These are phyloP conservation scores for Tulasnella sp. DNA, from an alignment of 768 basidiomycete genomes.

Conservation along the genomic window DNA sequence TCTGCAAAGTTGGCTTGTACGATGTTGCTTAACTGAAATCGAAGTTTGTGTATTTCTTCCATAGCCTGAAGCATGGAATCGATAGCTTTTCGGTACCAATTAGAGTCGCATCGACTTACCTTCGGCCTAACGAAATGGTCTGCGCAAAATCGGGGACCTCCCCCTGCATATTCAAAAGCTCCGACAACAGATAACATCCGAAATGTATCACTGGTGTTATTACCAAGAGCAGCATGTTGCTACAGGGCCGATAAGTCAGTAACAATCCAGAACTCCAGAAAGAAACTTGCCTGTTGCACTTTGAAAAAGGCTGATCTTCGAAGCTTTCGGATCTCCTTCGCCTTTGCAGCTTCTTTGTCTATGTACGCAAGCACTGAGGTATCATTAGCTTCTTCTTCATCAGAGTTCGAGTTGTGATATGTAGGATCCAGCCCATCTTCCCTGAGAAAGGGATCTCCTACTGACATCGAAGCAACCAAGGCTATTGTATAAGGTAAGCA, in stretches of 20 bases:
- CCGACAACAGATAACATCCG: conserved; percentile 86
- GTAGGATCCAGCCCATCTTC: conserved; percentile 39
- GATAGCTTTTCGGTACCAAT: conserved; percentile 2
- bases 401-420: conserved; percentile 32
- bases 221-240: conserved; percentile 70
- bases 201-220: conserved; percentile 72
- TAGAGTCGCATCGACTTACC: conserved; percentile 31
- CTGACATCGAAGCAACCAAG: conserved; percentile 80
- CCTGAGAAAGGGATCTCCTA: conserved; percentile 90
- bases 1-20: conserved; percentile 66
- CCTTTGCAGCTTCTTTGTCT: conserved; percentile 34
- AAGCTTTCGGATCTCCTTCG: conserved; percentile 44
- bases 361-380: conserved; percentile 34
- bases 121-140: conserved; percentile 85
- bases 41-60: conserved; percentile 96
- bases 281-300: conserved; percentile 51
- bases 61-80: conserved; percentile 50
- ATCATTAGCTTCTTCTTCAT: conserved; percentile 31
- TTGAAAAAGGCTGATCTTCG: conserved; percentile 71
- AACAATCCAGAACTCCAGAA: not conserved
- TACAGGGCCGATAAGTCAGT: conserved; percentile 24
- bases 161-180: conserved; percentile 86
- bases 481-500: conserved; percentile 86
- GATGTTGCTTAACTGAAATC: conserved; percentile 76
- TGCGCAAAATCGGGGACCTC: conserved; percentile 63